Conservation (phyloP, 169 alveolate species). For the Plasmodium malariae region DNA sequence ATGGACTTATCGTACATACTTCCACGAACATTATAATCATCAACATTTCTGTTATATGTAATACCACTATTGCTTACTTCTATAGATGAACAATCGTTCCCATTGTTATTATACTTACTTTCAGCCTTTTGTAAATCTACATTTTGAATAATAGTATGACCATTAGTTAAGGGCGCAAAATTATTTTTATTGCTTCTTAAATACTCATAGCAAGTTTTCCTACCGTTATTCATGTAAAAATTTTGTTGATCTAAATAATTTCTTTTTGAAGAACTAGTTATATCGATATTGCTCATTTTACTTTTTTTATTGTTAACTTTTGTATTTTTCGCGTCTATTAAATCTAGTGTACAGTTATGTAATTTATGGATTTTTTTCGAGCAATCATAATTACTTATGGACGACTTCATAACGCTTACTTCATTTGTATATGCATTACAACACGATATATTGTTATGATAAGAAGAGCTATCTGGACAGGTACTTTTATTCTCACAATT, state of each 20-base stretch:
- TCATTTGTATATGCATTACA: neutral
- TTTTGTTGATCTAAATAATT: neutral
- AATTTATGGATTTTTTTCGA: neutral
- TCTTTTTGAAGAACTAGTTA: neutral
- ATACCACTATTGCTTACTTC: no score
- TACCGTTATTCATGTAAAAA: neutral
- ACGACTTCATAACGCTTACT: neutral
- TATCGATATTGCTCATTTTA: neutral
- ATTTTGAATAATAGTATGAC: neutral
- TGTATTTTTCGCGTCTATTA: neutral
- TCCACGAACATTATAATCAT: no score
- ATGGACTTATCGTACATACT: no score
- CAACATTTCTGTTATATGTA: no score
- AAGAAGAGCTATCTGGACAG: neutral
- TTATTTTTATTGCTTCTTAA: neutral
- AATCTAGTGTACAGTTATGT: neutral
- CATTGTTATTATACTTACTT: no score
- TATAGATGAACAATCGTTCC: no score
- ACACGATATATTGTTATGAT: neutral
- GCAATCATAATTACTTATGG: neutral
- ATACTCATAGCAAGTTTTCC: neutral
- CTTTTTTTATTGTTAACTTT: neutral
- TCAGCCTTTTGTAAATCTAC: neutral
- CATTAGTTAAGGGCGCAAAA: neutral
- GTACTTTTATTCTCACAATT: neutral